Evolutionary conservation across 495 filamentous ascomycete genomes (phyloP).

Genomic region (Penicillium angulare): DNA sequence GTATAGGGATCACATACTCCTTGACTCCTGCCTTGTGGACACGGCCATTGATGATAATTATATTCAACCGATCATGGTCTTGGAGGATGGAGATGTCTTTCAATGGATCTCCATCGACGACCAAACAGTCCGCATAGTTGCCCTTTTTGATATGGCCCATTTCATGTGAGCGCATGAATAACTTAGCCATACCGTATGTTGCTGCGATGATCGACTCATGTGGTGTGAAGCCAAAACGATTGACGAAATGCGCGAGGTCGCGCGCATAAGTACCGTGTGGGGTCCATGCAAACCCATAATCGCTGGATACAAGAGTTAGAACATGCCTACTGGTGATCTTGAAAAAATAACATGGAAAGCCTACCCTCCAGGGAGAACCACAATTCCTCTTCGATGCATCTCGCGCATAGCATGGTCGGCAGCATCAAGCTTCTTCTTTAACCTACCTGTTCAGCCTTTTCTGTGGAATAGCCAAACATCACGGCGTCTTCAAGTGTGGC

Average conservation of each 20-base stretch:
- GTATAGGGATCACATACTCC: constrained; percentile 25
- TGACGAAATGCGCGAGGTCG: constrained; percentile 50
- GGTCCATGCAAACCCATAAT: constrained; percentile 55
- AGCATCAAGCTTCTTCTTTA: constrained; percentile 43
- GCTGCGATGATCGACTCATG: constrained; percentile 49
- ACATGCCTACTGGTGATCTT: neutral
- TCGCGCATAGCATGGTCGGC: constrained; percentile 42
- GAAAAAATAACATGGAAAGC: neutral
- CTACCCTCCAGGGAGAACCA: constrained; percentile 43
- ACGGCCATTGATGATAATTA: constrained; percentile 49
- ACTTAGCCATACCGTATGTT: constrained; percentile 44
- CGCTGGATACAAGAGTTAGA: constrained; percentile 21
- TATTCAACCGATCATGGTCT: constrained; percentile 44
- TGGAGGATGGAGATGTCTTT: constrained; percentile 46
- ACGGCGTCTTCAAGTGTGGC: constrained; percentile 42
- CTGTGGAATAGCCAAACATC: constrained; percentile 44
- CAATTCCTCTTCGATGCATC: constrained; percentile 49
- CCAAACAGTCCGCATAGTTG: constrained; percentile 46
- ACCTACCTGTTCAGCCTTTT: constrained; percentile 44
- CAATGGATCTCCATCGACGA: constrained; percentile 50
- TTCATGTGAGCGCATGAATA: constrained; percentile 50
- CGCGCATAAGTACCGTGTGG: constrained; percentile 52
- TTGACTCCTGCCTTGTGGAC: constrained; percentile 42
- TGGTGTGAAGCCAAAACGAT: constrained; percentile 50
- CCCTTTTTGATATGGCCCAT: constrained; percentile 48